Evolutionary conservation across 2,329 filamentous ascomycete species (phyloP).

Genomic region (Biscogniauxia sp.): DNA sequence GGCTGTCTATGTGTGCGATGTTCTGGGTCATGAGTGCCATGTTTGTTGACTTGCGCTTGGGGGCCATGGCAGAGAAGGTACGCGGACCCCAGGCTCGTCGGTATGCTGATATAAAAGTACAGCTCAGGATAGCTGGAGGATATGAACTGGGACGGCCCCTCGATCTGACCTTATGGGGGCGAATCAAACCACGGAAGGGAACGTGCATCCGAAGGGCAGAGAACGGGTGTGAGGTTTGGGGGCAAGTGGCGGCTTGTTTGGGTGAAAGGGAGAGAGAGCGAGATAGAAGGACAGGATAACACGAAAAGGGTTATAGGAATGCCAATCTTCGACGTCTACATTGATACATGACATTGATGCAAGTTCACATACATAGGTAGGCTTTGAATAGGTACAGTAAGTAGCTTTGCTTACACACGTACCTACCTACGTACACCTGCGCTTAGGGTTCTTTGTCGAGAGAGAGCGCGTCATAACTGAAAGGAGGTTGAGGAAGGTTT

Average conservation of each 20-base stretch:
- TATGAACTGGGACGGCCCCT: slow-evolving; percentile 9
- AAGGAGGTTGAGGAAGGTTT: slow-evolving; percentile 6
- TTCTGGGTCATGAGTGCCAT: slow-evolving; percentile 16
- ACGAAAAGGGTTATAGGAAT: too few relatives aligned
- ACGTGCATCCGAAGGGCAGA: slow-evolving; percentile 20
- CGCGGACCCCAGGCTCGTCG: not conserved
- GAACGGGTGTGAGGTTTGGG: not conserved
- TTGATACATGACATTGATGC: too few relatives aligned
- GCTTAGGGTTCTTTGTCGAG: not conserved
- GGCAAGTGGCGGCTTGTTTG: too few relatives aligned
- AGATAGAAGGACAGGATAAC: too few relatives aligned
- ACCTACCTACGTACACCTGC: too few relatives aligned
- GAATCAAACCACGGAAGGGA: slow-evolving; percentile 17
- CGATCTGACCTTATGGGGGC: slow-evolving; percentile 11
- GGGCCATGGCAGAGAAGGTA: slow-evolving; percentile 31
- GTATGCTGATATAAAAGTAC: slow-evolving; percentile 12
- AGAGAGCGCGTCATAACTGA: slow-evolving; percentile 14
- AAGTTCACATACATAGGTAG: too few relatives aligned
- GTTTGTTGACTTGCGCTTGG: slow-evolving; percentile 39
- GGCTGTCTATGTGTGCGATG: slow-evolving; percentile 1
- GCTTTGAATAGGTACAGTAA: too few relatives aligned
- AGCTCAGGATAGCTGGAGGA: slow-evolving; percentile 8
- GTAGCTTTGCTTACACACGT: too few relatives aligned
- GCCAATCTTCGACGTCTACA: too few relatives aligned
- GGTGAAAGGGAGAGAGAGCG: too few relatives aligned